phyloP scores from a whole-genome alignment of 306 rosid genomes.

The Vigna unguiculata region DNA sequence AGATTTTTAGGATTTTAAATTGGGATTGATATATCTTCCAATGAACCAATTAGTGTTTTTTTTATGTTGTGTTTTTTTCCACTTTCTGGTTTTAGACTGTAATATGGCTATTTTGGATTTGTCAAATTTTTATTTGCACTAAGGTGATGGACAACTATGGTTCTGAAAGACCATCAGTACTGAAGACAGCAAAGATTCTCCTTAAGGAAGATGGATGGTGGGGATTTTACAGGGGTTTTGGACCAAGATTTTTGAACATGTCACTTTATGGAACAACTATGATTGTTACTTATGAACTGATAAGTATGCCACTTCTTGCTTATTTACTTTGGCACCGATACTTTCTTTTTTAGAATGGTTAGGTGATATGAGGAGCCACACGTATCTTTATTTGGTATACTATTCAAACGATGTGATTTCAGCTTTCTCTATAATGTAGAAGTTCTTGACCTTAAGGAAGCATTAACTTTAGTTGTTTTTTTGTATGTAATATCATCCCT shows the following conservation, averaged over 20 bases:
- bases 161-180: slow-evolving; percentile 79
- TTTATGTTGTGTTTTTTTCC: not conserved
- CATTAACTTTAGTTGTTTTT: not conserved
- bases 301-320: slow-evolving; percentile 62
- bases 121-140: slow-evolving; percentile 8
- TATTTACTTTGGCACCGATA: slow-evolving; percentile 10
- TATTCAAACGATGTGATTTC: slow-evolving; percentile 27
- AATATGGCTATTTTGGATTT: slow-evolving; percentile 33
- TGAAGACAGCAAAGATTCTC: slow-evolving; percentile 73
- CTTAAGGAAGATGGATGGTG: slow-evolving; percentile 87
- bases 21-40: slow-evolving; percentile 16
- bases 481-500: not conserved
- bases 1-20: not conserved
- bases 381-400: not conserved
- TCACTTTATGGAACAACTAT: slow-evolving; percentile 88
- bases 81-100: not conserved
- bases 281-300: slow-evolving; percentile 90
- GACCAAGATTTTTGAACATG: slow-evolving; percentile 88
- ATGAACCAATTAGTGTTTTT: slow-evolving; percentile 17
- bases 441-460: not conserved
- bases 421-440: not conserved
- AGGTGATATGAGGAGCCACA: slow-evolving; percentile 21
- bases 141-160: slow-evolving; percentile 86
- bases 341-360: slow-evolving; percentile 7
- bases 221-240: slow-evolving; percentile 93